Percentiles rank a stretch among this genome's conserved stretches.
These are phyloP conservation scores for Mycena belliarum DNA, from an alignment of 768 basidiomycete genomes.

Conservation along the genomic window DNA sequence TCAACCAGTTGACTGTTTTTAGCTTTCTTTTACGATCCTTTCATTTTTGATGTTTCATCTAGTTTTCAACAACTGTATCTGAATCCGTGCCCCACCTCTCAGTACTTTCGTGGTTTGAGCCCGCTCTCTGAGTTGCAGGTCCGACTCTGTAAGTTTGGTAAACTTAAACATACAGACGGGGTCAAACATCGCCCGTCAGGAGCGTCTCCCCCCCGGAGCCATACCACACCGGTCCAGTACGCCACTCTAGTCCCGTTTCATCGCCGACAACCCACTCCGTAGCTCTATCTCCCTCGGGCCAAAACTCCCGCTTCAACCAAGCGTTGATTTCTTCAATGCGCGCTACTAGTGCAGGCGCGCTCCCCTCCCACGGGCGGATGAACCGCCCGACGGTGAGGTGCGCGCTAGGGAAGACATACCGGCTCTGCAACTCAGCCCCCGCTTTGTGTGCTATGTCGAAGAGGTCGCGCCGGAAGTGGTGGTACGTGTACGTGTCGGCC, in stretches of 20 bases:
- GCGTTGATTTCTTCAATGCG: not conserved
- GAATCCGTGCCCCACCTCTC: too few species aligned
- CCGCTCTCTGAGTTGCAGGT: too few species aligned
- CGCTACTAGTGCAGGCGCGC: not conserved
- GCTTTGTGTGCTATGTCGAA: not conserved
- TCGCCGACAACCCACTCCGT: not conserved
- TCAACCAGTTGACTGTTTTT: too few species aligned
- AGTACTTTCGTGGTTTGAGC: too few species aligned
- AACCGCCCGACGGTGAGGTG: not conserved
- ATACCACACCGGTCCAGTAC: not conserved
- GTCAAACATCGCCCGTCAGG: too few species aligned
- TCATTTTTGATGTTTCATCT: too few species aligned
- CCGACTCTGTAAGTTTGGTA: too few species aligned
- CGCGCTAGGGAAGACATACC: not conserved
- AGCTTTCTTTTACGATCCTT: too few species aligned
- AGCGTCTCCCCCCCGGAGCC: not conserved
- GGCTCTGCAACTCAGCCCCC: not conserved
- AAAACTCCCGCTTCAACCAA: not conserved
- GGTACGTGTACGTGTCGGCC: not conserved
- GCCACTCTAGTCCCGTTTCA: not conserved
- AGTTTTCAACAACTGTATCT: too few species aligned
- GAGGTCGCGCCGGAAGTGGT: not conserved
- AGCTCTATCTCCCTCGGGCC: not conserved
- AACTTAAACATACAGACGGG: too few species aligned
- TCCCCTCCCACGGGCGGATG: not conserved